phyloP scores from a whole-genome alignment of 495 filamentous ascomycete genomes.

The Penicillium psychrofluorescens region DNA sequence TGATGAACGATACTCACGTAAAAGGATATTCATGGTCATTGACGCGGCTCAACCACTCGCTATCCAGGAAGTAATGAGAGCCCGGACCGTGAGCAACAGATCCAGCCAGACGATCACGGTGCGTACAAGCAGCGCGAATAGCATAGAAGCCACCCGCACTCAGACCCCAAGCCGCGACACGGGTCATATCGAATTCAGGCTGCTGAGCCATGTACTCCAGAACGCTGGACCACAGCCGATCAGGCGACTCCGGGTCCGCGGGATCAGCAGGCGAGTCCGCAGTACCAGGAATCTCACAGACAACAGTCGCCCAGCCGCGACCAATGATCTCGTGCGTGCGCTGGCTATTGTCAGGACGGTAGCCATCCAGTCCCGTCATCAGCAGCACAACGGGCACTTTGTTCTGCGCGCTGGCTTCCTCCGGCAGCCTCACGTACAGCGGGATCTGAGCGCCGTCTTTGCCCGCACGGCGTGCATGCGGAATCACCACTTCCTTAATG shows the following conservation, averaged over 20 bases:
- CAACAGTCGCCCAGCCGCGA: conserved; percentile 52
- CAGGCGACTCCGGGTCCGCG: conserved; percentile 42
- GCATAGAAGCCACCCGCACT: conserved; percentile 75
- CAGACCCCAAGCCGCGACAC: conserved; percentile 64
- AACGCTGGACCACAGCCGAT: conserved; percentile 49
- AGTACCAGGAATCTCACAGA: conserved; percentile 73
- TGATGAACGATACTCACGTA: conserved; percentile 32
- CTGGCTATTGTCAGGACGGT: conserved; percentile 70
- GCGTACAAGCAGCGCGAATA: conserved; percentile 65
- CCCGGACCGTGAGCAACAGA: conserved; percentile 68
- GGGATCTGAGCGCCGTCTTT: conserved; percentile 53
- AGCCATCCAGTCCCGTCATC: conserved; percentile 72
- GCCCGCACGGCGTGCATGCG: conserved; percentile 42
- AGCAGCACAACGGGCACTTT: conserved; percentile 57
- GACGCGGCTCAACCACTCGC: conserved; percentile 56
- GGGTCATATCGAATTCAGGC: conserved; percentile 52
- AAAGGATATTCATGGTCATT: conserved; percentile 79
- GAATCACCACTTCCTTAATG: conserved; percentile 53
- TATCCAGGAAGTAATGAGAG: conserved; percentile 59
- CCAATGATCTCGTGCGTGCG: conserved; percentile 58
- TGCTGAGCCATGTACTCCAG: conserved; percentile 57
- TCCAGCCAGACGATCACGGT: conserved; percentile 49
- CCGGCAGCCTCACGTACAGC: conserved; percentile 56
- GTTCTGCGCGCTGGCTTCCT: conserved; percentile 23
- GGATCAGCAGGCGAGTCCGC: conserved; percentile 67